Base-by-base conservation (phyloP, 495 filamentous ascomycete species). In the Trichodelitschia bisporula region DNA sequence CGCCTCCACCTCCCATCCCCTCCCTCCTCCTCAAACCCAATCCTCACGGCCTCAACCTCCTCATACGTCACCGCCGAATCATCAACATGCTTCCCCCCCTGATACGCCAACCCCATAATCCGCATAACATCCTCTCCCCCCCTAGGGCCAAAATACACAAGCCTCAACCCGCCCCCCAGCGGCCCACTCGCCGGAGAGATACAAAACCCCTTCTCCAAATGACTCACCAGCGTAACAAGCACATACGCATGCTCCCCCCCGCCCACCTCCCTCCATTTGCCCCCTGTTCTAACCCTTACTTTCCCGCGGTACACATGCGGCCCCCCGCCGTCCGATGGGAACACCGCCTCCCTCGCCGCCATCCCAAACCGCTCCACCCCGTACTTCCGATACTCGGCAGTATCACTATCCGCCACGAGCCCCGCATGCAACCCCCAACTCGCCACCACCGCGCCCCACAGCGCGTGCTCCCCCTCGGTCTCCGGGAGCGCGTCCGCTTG, bases 401-500 rank as follows among this genome's bases (percentile, higher is more conserved):
- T 78, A 42, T 92, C 82, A 45, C 72, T 78, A 49, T 90, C 77
- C 24, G 76, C 82, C 15, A 95, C 82, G 0, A 95, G 53, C 10
- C 66, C 61, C 19, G 84, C 77, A 46, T 95, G 84, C 34, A 92
- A 63, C 20, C 73, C 84, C 66, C 82, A 90, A 38, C 70, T 78
- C 18, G 69, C 67, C 9, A 92, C 82, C 18, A 92, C 74, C 9
- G 71, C 72, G n/a, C 78, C 79, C 39, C 66, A 60, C 17, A 47
- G 28, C 13, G 18, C 34, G 18, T 19, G 23, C 19, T 43, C 35
- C 15, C 18, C 34, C 8, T 25, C 11, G 16, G 36, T 15, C 14
- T 29, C 26, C 17, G 47, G 18, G 21, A 47, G 39, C 24, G 44
- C 37, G 15, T 51, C 33, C 4, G 37, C 35, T n/a, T 44, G 48